Evolutionary conservation across 495 filamentous ascomycete genomes (phyloP), one percentile per base, ranked within the genome.

Genomic region (Penicillium parvum): DNA sequence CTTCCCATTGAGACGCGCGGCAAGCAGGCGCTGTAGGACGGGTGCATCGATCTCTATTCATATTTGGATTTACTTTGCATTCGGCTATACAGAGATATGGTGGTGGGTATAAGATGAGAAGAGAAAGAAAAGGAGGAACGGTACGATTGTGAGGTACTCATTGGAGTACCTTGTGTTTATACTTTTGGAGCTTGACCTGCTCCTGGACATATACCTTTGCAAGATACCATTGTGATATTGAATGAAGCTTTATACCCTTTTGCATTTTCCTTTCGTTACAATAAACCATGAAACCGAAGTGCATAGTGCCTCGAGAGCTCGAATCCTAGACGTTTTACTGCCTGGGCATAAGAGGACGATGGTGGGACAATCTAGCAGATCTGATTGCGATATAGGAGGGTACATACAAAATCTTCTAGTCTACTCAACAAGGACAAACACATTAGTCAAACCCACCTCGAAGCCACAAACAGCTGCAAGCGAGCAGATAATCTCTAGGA

Each of bases 1-100:
- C 61, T 79, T 8, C 75, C 75, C 3, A 77, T 78, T 37, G 75
- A 79, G 53, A 79, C 75, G 11, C 60, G 68, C 18, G 74, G 74
- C 2, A 72, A 62, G 39, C 69, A 76, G 52, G 66, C 64, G 32
- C 47, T 77, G 23, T 78, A 58, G 35, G 26, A 17, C n/a, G n/a
- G 7, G 20, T 21, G 8, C 21, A 12, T 28, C 10, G 1, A 11
- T n/a, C 17, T 40, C 29, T 16, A 27, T 25, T 7, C 23, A 22
- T 9, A 21, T 7, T 5, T 29, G 16, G 2, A 40, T 22, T 32
- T 7, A 4, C 28, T 14, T 30, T 30, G 28, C 28, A 30, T 15
- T 30, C n/a, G n/a, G n/a, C 28, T 30, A 30, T 15, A 15, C 1
- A 27, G 3, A 27, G 9, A 8, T 27, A 5, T 29, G 27, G 7